phyloP scores from a whole-genome alignment of 2,329 filamentous ascomycete species.

The Talaromyces sp. region DNA sequence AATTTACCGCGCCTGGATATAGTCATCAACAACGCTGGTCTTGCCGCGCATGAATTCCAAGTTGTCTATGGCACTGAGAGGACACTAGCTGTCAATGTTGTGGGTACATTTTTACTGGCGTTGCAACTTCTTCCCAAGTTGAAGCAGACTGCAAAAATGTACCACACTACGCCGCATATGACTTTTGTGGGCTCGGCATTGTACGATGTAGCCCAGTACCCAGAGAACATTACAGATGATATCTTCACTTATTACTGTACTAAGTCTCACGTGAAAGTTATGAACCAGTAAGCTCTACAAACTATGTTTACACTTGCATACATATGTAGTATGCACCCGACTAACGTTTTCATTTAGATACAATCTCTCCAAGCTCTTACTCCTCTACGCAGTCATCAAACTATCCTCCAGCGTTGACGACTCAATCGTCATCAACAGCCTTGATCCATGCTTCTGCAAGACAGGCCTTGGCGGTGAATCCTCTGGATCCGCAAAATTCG shows the following conservation, averaged over 20 bases:
- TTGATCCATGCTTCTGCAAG: not conserved
- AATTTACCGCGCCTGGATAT: constrained; percentile 22
- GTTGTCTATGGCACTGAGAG: constrained; percentile 5
- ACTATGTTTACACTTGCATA: not conserved
- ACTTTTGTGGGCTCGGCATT: constrained; percentile 15
- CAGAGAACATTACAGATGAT: not conserved
- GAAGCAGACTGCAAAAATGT: constrained; percentile 3
- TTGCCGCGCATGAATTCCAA: not conserved
- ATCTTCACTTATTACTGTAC: not conserved
- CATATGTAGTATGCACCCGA: not conserved
- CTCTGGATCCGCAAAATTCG: not conserved
- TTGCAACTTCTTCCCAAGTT: constrained; percentile 6
- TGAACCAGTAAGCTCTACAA: not conserved
- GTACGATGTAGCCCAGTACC: constrained; percentile 9
- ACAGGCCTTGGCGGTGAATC: not conserved
- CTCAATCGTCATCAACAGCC: not conserved
- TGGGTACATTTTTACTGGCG: not conserved
- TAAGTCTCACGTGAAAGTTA: not conserved
- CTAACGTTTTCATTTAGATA: not conserved
- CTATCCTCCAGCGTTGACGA: not conserved
- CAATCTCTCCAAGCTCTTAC: not conserved
- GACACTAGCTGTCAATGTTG: constrained; percentile 3
- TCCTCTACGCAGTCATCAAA: not conserved
- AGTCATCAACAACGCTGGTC: constrained; percentile 24
- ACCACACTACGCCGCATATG: constrained; percentile 1